phyloP scores from a whole-genome alignment of 2,329 filamentous ascomycete genomes.

The Biscogniauxia mediterranea region DNA sequence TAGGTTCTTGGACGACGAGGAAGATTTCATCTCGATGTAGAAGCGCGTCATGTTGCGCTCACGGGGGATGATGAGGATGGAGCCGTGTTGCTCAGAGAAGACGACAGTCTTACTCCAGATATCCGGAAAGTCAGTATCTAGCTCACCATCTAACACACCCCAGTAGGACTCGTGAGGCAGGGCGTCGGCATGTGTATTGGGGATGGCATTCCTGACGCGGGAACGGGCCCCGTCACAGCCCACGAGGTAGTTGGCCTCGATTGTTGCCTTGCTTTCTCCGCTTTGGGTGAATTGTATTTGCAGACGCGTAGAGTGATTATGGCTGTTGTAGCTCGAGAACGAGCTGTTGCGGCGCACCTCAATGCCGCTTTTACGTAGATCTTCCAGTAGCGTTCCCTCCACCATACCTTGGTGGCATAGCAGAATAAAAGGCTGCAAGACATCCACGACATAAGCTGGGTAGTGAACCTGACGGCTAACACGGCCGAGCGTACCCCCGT shows the following conservation, averaged over 20 bases:
- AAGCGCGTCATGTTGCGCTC: slow-evolving; percentile 70
- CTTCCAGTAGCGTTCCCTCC: slow-evolving; percentile 67
- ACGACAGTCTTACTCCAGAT: slow-evolving; percentile 73
- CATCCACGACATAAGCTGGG: slow-evolving; percentile 52
- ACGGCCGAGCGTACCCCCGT: slow-evolving; percentile 32
- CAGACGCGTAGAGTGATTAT: slow-evolving; percentile 30
- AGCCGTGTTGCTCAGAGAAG: slow-evolving; percentile 64
- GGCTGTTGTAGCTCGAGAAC: slow-evolving; percentile 57
- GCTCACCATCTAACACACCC: slow-evolving; percentile 70
- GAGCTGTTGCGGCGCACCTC: slow-evolving; percentile 62
- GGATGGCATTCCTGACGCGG: slow-evolving; percentile 64
- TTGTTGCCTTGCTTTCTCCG: slow-evolving; percentile 27
- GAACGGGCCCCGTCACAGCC: slow-evolving; percentile 75
- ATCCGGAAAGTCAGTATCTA: slow-evolving; percentile 72
- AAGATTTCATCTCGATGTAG: slow-evolving; percentile 56
- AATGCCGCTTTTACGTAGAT: slow-evolving; percentile 63
- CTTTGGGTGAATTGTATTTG: slow-evolving; percentile 40
- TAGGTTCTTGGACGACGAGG: slow-evolving; percentile 40
- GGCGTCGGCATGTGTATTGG: slow-evolving; percentile 38
- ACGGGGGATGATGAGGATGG: slow-evolving; percentile 71
- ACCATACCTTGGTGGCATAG: slow-evolving; percentile 73
- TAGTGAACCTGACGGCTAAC: slow-evolving; percentile 68
- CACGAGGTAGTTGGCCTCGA: slow-evolving; percentile 56
- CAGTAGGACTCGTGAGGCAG: slow-evolving; percentile 45
- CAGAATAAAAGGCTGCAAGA: slow-evolving; percentile 56